Conservation (phyloP, 805 yeast genomes). For the Sugiyamaella mastotermitis region DNA sequence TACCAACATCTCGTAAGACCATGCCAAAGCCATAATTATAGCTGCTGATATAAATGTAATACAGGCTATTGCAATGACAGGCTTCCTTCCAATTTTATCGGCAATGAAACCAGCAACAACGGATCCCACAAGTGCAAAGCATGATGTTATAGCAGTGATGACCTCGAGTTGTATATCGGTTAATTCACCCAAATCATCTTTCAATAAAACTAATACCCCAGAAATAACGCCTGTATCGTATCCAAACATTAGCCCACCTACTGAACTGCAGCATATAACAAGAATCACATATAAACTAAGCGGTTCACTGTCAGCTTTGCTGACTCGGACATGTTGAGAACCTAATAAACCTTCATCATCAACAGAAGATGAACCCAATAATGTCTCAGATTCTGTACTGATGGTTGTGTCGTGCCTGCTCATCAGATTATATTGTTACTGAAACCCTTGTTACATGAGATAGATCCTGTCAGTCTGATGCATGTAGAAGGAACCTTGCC, state of each 20-base stretch:
- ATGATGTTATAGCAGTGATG: constrained; percentile 89
- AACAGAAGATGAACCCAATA: too few relatives aligned
- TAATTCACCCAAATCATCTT: constrained; percentile 58
- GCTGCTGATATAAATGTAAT: constrained; percentile 78
- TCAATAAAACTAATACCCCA: constrained; percentile 79
- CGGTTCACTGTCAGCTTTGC: neutral
- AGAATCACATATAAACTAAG: constrained; percentile 3
- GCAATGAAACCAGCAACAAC: constrained; percentile 74
- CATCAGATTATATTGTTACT: too few relatives aligned
- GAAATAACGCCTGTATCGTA: constrained; percentile 97
- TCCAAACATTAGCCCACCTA: constrained; percentile 78
- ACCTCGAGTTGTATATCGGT: constrained; percentile 77
- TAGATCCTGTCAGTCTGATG: too few relatives aligned
- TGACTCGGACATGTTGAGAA: too few relatives aligned
- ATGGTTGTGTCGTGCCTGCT: too few relatives aligned
- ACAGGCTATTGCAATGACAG: constrained; percentile 76
- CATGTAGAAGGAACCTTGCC: too few relatives aligned
- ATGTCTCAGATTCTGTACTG: too few relatives aligned
- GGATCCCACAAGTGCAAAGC: constrained; percentile 85
- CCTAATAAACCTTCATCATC: too few relatives aligned
- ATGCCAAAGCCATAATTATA: constrained; percentile 72
- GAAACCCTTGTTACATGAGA: too few relatives aligned
- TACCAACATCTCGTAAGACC: constrained; percentile 81
- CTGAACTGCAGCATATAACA: constrained; percentile 43
- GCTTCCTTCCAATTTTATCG: constrained; percentile 77